Evolutionary conservation across 768 basidiomycete genomes (phyloP).

Genomic region (Coprinopsis sp.): DNA sequence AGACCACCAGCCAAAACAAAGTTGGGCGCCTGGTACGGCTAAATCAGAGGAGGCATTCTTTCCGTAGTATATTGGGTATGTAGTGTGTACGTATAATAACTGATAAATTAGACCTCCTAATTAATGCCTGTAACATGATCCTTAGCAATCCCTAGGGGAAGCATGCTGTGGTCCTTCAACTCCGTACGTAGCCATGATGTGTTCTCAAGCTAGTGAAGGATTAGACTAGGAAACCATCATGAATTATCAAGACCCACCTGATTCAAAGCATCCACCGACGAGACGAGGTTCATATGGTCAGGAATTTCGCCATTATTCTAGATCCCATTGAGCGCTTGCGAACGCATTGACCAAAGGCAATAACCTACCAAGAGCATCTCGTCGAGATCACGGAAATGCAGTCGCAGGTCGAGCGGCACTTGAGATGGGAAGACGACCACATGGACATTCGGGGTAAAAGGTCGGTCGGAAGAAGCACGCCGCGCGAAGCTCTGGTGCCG

Average conservation of each 20-base stretch:
- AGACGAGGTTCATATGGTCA: slow-evolving; percentile 75
- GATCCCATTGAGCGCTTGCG: slow-evolving; percentile 11
- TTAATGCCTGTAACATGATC: not conserved
- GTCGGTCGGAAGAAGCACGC: slow-evolving; percentile 47
- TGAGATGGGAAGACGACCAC: slow-evolving; percentile 69
- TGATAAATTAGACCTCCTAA: too few relatives aligned
- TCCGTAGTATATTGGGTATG: not conserved
- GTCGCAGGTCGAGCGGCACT: slow-evolving; percentile 64
- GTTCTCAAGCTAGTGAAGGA: slow-evolving; percentile 41
- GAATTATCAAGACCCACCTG: slow-evolving; percentile 44
- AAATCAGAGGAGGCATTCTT: slow-evolving; percentile 6
- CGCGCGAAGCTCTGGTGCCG: slow-evolving; percentile 46
- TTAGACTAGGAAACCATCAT: slow-evolving; percentile 1
- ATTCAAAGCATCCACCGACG: slow-evolving; percentile 47
- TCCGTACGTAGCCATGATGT: slow-evolving; percentile 45
- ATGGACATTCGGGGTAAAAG: slow-evolving; percentile 72
- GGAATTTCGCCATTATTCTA: slow-evolving; percentile 55
- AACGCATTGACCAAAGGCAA: slow-evolving; percentile 2
- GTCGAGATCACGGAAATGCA: slow-evolving; percentile 66
- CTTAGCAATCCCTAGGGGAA: slow-evolving; percentile 57
- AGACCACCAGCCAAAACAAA: slow-evolving; percentile 54
- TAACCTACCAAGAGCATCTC: slow-evolving; percentile 53
- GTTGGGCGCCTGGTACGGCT: slow-evolving; percentile 74
- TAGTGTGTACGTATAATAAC: not conserved
- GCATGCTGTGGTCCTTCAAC: slow-evolving; percentile 47